These are phyloP conservation scores for Wallacemonas collosoma DNA, from an alignment of 208 protist species.

Conservation along the genomic window DNA sequence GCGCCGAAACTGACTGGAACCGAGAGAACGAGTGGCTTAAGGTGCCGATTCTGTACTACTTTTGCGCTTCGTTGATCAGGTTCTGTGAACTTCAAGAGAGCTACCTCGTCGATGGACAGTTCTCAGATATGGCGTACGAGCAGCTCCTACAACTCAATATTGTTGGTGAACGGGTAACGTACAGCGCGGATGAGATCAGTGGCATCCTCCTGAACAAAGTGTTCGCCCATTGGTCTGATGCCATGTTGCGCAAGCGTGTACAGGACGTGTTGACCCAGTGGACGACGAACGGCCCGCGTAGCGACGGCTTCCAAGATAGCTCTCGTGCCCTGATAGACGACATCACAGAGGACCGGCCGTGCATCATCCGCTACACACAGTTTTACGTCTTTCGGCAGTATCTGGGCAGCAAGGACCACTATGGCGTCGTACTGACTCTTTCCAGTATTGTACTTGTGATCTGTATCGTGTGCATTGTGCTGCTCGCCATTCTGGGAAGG, in stretches of 20 bases:
- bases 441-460: constrained; percentile 20
- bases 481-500: constrained; percentile 41
- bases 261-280: constrained; percentile 41
- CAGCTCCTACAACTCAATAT: constrained; percentile 23
- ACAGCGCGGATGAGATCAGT: constrained; percentile 48
- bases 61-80: constrained; percentile 61
- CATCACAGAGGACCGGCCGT: constrained; percentile 47
- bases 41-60: constrained; percentile 64
- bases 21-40: constrained; percentile 51
- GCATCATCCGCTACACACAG: constrained; percentile 43
- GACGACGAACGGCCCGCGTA: constrained; percentile 44
- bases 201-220: constrained; percentile 43
- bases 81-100: constrained; percentile 54
- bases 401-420: constrained; percentile 36
- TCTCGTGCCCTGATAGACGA: constrained; percentile 49
- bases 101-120: constrained; percentile 8
- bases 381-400: constrained; percentile 46
- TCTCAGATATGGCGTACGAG: constrained; percentile 12
- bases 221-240: constrained; percentile 56
- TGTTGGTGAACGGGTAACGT: constrained; percentile 35
- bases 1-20: not conserved
- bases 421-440: constrained; percentile 14
- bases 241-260: constrained; percentile 34
- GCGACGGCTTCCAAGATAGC: constrained; percentile 45
- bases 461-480: constrained; percentile 39